Conservation (phyloP, 2,329 filamentous ascomycete genomes). For the Claviceps maximensis region DNA sequence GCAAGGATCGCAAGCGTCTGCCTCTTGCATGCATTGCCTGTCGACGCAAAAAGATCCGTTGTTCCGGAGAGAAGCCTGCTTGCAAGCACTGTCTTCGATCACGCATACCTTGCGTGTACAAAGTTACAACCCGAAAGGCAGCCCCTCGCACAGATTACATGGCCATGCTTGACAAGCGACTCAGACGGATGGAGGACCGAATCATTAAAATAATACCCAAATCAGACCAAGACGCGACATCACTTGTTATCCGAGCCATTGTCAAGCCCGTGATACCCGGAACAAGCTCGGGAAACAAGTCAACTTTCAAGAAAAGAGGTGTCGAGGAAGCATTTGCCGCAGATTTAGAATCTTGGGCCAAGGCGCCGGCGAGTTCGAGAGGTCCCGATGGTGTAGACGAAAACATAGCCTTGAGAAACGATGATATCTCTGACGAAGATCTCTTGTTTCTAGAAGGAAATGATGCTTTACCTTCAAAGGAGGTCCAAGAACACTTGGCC, state of each 20-base stretch:
- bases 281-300: constrained; percentile 28
- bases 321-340: constrained; percentile 79
- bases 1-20: constrained; percentile 86
- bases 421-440: constrained; percentile 58
- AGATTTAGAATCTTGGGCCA: constrained; percentile 72
- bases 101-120: constrained; percentile 92
- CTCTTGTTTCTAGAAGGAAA: constrained; percentile 69
- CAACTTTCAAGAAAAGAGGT: constrained; percentile 61
- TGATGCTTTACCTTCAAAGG: constrained; percentile 69
- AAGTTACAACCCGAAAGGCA: constrained; percentile 87
- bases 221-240: constrained; percentile 56
- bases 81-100: constrained; percentile 94
- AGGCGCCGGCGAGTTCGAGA: constrained; percentile 38
- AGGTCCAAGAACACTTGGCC: constrained; percentile 84
- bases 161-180: constrained; percentile 92
- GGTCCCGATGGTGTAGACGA: constrained; percentile 26
- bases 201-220: constrained; percentile 94
- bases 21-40: constrained; percentile 93
- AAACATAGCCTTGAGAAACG: constrained; percentile 36
- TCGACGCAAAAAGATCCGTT: constrained; percentile 92
- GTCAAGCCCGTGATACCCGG: constrained; percentile 67
- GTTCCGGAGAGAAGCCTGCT: constrained; percentile 91
- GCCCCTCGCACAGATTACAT: constrained; percentile 95
- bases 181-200: constrained; percentile 95
- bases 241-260: constrained; percentile 60